Conservation (phyloP, 352 stramenopile genomes). For the Hyaloperonospora arabidopsidis region DNA sequence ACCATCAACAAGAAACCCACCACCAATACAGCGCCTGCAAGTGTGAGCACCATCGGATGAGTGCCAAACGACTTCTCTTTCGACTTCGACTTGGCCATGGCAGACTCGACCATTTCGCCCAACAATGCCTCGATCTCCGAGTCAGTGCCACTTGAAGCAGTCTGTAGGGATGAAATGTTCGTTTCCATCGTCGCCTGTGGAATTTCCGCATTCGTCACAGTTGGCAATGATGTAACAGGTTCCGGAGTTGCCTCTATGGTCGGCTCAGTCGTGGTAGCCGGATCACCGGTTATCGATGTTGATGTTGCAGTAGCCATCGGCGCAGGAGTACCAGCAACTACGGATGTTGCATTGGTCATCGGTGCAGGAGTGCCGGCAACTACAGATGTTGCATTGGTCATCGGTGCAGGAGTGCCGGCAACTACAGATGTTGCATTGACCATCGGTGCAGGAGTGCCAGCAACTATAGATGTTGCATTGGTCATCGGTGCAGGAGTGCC, state of each 20-base stretch:
- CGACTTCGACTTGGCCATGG: slow-evolving; percentile 7
- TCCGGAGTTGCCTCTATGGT: slow-evolving; percentile 8
- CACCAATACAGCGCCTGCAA: slow-evolving; percentile 63
- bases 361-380: slow-evolving; percentile 3
- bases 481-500: background rate
- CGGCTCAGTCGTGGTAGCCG: slow-evolving; percentile 6
- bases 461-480: background rate
- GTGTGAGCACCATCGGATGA: slow-evolving; percentile 64
- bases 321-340: background rate
- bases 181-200: slow-evolving; percentile 2
- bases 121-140: slow-evolving; percentile 14
- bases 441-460: slow-evolving; percentile 4
- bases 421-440: slow-evolving; percentile 7
- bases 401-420: background rate
- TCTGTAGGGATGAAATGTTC: slow-evolving; percentile 8
- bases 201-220: slow-evolving; percentile 3
- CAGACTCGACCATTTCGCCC: slow-evolving; percentile 10
- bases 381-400: no score
- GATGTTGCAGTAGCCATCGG: slow-evolving; percentile 6
- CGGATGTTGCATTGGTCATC: slow-evolving; percentile 7
- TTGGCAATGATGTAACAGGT: slow-evolving; percentile 4
- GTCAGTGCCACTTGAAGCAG: slow-evolving; percentile 8
- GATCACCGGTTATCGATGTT: slow-evolving; percentile 6
- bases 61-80: slow-evolving; percentile 25
- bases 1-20: slow-evolving; percentile 66